Evolutionary conservation across 768 basidiomycete species (phyloP), one percentile per base, ranked within the genome.

Genomic region (Pleurotus platypus): DNA sequence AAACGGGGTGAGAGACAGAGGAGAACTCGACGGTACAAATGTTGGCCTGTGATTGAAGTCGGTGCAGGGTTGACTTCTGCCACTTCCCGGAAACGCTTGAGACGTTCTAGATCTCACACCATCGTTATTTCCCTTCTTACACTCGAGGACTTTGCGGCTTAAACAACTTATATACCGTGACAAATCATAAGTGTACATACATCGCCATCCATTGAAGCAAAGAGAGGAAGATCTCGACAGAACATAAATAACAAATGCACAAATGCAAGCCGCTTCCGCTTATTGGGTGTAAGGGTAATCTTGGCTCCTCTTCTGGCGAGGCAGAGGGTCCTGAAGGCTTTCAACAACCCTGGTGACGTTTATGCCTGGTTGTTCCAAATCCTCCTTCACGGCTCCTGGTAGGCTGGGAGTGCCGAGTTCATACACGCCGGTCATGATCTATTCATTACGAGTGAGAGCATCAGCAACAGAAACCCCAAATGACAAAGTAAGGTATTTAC

Each of bases 341-440:
- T 56, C 55, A 37, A 56, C 55, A 5, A 56, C 55, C n/a, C 46
- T 46, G 15, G 55, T 56, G 12, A 56, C 55, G n/a, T 30, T 46
- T 13, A 46, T 27, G 2, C 46, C 55, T 26, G 4, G 24, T 8
- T 46, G 27, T 40, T 56, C 55, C 24, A 56, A 35, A 15, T 47
- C 40, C 9, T 20, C n/a, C 20, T 46, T 46, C 20, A 3, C 30
- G 9, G 54, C 12, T 20, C 12, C 43, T 5, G 51, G 22, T 12
- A 46, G 9, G 24, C 46, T 56, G 7, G 24, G 42, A 11, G 27
- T 16, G 13, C 37, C 55, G 27, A 56, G 55, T 38, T 56, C 55
- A n/a, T 56, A 56, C 13, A 56, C 55, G 12, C 55, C 55, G 8
- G 55, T 54, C 12, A 54, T 54, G 37, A 54, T 54, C 51, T 54